Conservation (phyloP, 2,329 filamentous ascomycete genomes). For the Monosporascus sp. region DNA sequence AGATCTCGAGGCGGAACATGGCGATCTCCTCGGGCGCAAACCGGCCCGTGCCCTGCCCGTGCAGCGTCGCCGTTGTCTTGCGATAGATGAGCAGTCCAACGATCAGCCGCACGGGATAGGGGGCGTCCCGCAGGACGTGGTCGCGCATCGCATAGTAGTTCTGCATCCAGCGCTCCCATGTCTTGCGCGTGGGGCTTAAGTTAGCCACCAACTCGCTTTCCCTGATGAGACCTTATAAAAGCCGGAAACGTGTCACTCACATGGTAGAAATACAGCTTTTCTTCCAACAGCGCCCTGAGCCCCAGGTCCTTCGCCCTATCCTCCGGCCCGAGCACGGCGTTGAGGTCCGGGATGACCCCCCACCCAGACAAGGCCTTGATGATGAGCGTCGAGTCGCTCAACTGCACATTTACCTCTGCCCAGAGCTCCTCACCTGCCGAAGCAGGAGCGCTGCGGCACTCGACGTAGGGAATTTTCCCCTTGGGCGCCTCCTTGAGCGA, state of each 20-base stretch:
- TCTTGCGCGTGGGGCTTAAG: constrained; percentile 18
- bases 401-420: constrained; percentile 7
- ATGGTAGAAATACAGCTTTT: constrained; percentile 54
- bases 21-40: constrained; percentile 44
- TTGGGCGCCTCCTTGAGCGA: constrained; percentile 40
- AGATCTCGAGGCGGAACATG: constrained; percentile 42
- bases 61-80: constrained; percentile 34
- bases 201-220: background rate
- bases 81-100: constrained; percentile 46
- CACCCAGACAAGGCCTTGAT: constrained; percentile 35
- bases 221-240: background rate
- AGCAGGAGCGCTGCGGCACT: constrained; percentile 15
- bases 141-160: constrained; percentile 56
- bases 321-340: constrained; percentile 31
- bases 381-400: constrained; percentile 54
- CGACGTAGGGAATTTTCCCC: constrained; percentile 57
- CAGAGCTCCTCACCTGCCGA: background rate
- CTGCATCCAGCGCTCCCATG: constrained; percentile 50
- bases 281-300: constrained; percentile 50
- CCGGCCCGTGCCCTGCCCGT: constrained; percentile 51
- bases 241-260: constrained; percentile 21
- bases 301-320: constrained; percentile 44
- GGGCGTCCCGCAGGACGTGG: constrained; percentile 40
- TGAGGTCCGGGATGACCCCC: constrained; percentile 42
- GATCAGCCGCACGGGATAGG: constrained; percentile 45